A percentile compares a stretch with the other conserved stretches of the same genome.
These are phyloP conservation scores for Cladosporium austrohemisphaericum DNA, from an alignment of 2,329 filamentous ascomycete genomes.

Conservation along the genomic window DNA sequence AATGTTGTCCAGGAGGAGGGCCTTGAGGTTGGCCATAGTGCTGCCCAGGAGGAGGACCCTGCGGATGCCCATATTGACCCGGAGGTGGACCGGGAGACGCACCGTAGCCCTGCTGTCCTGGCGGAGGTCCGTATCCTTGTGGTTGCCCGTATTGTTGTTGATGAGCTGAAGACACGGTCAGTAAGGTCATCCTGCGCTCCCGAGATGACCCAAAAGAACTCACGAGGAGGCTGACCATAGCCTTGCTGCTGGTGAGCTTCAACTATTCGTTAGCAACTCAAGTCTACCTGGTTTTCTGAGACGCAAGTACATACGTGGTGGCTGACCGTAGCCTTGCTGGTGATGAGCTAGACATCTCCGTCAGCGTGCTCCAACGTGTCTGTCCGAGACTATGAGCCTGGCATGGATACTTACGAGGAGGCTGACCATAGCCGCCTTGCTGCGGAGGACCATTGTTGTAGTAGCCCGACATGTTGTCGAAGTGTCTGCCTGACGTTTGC, in stretches of 20 bases:
- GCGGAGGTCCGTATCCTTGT: constrained; percentile 18
- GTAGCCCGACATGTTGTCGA: constrained; percentile 18
- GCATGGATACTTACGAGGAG: constrained; percentile 17
- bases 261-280: not conserved
- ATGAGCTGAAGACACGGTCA: constrained; percentile 15
- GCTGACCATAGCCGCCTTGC: constrained; percentile 16
- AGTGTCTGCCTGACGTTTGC: too few relatives aligned
- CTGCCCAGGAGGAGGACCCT: constrained; percentile 21
- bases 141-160: constrained; percentile 20
- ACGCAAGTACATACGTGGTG: not conserved
- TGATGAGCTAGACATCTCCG: not conserved
- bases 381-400: not conserved
- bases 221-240: constrained; percentile 16
- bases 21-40: constrained; percentile 20
- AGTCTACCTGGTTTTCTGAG: too few relatives aligned
- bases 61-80: not conserved
- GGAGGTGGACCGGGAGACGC: too few relatives aligned
- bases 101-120: constrained; percentile 6
- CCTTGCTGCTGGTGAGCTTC: constrained; percentile 17
- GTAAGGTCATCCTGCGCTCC: too few relatives aligned
- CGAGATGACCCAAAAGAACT: too few relatives aligned
- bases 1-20: constrained; percentile 20
- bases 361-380: not conserved
- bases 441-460: constrained; percentile 16
- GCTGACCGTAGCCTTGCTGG: constrained; percentile 19